Base-by-base conservation (phyloP, 83 land plant genomes). In the Larix sibirica region DNA sequence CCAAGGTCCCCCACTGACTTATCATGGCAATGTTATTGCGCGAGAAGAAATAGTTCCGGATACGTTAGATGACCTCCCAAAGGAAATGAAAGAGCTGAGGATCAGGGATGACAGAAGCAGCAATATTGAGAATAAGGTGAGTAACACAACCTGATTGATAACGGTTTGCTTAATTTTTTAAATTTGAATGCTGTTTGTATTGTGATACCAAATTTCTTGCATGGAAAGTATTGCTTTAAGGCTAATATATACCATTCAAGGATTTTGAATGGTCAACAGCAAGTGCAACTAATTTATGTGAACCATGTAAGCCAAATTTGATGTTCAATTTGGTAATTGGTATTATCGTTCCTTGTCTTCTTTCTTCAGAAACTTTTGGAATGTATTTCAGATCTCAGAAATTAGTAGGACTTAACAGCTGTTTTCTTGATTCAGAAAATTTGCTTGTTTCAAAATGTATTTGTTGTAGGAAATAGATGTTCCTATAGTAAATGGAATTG, bases 401-500 rank as follows among this genome's bases (percentile, higher is more conserved):
- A 73, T n/a, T 44, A 50, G 9, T 69, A 6, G 33, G 44, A 69
- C 17, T n/a, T 21, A 73, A 73, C 26, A 73, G 56, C 26, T 8
- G 38, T 42, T 73, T 73, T 73, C 23, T 44, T 73, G 58, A 42
- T 9, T 73, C 23, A 40, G 13, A 54, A 54, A 54, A 73, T 9
- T 21, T 9, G 21, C 18, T 36, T 14, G 77, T 20, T 73, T 42
- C 21, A 33, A 73, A 38, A 44, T n/a, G 20, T 6, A 40, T 44
- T 73, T 14, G 17, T 44, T 73, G 42, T 38, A 93, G 95, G 88
- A 83, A 13, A 18, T 60, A 64, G 95, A 93, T 60, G 79, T 88
- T 0, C 56, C 87, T 77, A 58, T 87, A 77, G 87, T 91, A n/a
- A 87, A 81, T 80, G 91, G 91, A 7, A 87, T 87, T 80, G 91